Evolutionary conservation across 2,329 filamentous ascomycete genomes (phyloP).

Genomic region (Diaporthe ilicicola): DNA sequence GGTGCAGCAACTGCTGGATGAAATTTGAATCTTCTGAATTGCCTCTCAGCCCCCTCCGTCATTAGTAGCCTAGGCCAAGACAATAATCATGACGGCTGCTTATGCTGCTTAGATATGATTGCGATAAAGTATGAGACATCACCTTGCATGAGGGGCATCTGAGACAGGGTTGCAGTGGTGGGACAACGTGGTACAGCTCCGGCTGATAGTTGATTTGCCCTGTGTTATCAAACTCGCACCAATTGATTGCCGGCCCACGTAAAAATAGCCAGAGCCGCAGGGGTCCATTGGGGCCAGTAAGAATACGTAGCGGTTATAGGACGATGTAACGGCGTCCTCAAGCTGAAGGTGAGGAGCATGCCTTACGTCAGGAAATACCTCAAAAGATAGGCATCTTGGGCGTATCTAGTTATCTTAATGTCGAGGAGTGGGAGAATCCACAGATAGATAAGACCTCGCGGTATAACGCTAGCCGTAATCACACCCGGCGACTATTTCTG

Average conservation of each 20-base stretch:
- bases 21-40: neutral
- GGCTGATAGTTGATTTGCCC: neutral
- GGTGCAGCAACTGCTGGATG: too few species aligned
- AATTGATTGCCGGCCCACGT: neutral
- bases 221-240: constrained; percentile 4
- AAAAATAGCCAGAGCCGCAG: neutral
- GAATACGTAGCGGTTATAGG: neutral
- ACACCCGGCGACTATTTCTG: too few species aligned
- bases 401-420: too few species aligned
- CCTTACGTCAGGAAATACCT: too few species aligned
- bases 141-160: neutral
- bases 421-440: too few species aligned
- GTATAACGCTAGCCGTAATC: too few species aligned
- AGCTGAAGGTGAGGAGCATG: too few species aligned
- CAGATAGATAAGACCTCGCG: too few species aligned
- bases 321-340: neutral
- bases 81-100: neutral
- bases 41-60: neutral
- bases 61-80: neutral
- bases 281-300: neutral
- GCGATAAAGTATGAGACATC: neutral
- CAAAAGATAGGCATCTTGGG: too few species aligned
- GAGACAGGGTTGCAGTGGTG: constrained; percentile 4
- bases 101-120: neutral
- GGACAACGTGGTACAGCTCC: neutral